Conservation (phyloP, 2,329 filamentous ascomycete species). For the Fusarium begoniae region DNA sequence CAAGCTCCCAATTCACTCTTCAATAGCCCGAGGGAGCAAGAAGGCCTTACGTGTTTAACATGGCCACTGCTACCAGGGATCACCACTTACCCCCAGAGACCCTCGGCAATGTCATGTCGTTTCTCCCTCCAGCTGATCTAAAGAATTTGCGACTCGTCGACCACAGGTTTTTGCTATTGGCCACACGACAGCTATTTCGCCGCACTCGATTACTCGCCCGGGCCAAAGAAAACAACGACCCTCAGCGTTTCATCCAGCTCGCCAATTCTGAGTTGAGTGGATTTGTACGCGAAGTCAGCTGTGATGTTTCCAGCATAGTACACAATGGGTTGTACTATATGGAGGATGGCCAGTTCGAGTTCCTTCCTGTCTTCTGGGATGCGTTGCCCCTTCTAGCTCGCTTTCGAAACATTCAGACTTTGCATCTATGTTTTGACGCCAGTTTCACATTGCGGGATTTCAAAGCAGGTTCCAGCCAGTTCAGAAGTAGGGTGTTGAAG, state of each 20-base stretch:
- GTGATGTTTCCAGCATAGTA: not conserved
- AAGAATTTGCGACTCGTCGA: not conserved
- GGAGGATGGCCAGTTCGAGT: not conserved
- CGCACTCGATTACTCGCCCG: not conserved
- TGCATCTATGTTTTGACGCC: not conserved
- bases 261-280: not conserved
- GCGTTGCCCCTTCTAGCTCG: not conserved
- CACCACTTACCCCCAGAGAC: not conserved
- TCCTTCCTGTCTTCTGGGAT: not conserved
- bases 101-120: not conserved
- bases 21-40: not conserved
- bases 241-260: not conserved
- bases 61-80: not conserved
- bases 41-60: not conserved
- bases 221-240: not conserved
- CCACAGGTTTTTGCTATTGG: not conserved
- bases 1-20: not conserved
- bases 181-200: not conserved
- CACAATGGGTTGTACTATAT: not conserved
- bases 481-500: not conserved
- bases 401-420: not conserved
- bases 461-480: rapidly evolving
- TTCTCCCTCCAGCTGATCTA: not conserved
- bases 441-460: rapidly evolving
- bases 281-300: not conserved